Base-by-base conservation (phyloP, 257 asterid species). In the Plectranthus barbatus region DNA sequence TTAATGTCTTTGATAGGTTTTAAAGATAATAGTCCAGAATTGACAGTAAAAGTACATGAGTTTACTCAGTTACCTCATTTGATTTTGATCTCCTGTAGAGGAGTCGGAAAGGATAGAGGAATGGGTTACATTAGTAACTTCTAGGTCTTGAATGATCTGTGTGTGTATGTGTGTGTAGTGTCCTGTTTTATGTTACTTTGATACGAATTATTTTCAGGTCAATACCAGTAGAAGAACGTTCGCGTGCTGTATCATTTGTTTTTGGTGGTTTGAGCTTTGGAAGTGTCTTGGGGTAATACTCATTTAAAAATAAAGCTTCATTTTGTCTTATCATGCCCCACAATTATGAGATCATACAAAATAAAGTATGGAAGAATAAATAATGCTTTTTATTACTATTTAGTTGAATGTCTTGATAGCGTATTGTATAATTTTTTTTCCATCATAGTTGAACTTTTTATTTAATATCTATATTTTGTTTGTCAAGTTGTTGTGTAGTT, bases 251-350 rank as follows among this genome's bases (percentile, higher is more conserved):
- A 55, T 79, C 99, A 47, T 86, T 92, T 80, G 99, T 92, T 71
- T 92, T 92, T 69, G 95, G 96, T 67, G 99, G 99, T 68, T 80
- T 92, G 79, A 92, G 99, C 75, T 77, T 85, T 67, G 99, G 99
- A 80, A 92, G 97, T 64, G 99, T 92, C 62, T 72, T 75, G 55
- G 99, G 99, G 99, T 92, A 89, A 67, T 37, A 55, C 61, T 47
- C 67, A 26, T 52, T 46, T 15, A 63, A 39, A 2, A 44, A 20
- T 18, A 41, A 4, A 39, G 42, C 44, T 60, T 65, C 23, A 9
- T 24, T 66, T 40, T 60, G 33, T 9, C 50, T 63, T 45, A 49
- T 67, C 53, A 53, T 59, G 64, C 47, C 31, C 67, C 65, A 21
- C 55, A 13, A 57, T 19, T 56, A 5, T 54, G 13, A 50, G 31